Evolutionary conservation across 306 rosid genomes (phyloP), one percentile per base, ranked within the genome.

Genomic region (Glycyrrhiza uralensis): DNA sequence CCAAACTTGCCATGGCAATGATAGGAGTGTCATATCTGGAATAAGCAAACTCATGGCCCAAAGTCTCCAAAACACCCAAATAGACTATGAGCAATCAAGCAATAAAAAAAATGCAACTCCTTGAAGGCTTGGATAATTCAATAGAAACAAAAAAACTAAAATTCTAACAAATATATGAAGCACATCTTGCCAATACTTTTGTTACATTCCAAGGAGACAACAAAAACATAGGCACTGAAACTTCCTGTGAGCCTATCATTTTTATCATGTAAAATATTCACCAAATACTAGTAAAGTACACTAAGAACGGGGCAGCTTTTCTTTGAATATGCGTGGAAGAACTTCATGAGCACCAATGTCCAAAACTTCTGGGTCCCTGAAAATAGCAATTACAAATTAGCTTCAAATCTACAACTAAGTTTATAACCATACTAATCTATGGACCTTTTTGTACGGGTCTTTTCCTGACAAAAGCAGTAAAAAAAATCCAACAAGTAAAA

Each of bases 341-440:
- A 94, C 61, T 82, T 94, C 99, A 63, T 94, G 99, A 26, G 78
- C 75, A 74, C 88, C 68, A 72, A 94, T 77, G 80, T 94, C 98
- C 74, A 94, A 69, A 57, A 61, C 82, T 72, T 91, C 98, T 1
- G 98, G 98, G 73, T 94, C 91, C 95, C 98, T 94, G 81, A 47
- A 74, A 44, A 54, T 45, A 59, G 32, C 70, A 41, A 35, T 35
- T 47, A 9, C 61, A 28, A 51, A 59, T 63, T 76, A 82, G 51
- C 35, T 75, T 42, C 18, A 52, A 69, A 44, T 47, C 60, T 22
- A 23, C 6, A 42, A 55, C 68, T 36, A 56, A 45, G 12, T 47
- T 42, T 33, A 46, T 17, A 57, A 52, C 56, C 18, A 55, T 11
- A 36, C n/a, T n/a, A n/a, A n/a, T n/a, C n/a, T n/a, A n/a, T n/a